These are phyloP conservation scores for Scutellospora calospora DNA, from an alignment of 371 early-diverging fungal species.

Conservation along the genomic window DNA sequence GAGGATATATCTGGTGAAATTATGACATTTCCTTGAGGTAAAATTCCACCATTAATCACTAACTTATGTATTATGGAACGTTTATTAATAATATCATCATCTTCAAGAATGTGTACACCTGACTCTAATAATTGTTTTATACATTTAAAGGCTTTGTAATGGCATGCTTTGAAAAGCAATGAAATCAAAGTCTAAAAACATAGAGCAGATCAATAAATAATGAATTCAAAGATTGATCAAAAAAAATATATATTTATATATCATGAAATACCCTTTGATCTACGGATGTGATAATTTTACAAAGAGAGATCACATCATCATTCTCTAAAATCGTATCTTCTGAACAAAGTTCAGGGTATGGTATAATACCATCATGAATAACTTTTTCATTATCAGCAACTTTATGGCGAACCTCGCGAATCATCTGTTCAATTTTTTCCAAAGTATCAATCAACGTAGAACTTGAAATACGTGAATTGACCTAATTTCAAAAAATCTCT, in stretches of 20 bases:
- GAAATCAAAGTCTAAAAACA: constrained; percentile 56
- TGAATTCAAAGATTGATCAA: background rate
- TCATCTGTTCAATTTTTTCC: constrained; percentile 41
- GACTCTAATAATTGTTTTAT: constrained; percentile 56
- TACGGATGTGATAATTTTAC: constrained; percentile 37
- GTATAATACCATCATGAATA: too few relatives aligned
- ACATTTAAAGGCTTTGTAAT: constrained; percentile 58
- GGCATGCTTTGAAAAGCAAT: constrained; percentile 63
- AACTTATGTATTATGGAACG: constrained; percentile 71
- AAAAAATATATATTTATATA: background rate
- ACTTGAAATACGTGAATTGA: constrained; percentile 50
- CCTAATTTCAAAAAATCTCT: background rate
- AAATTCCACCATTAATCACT: constrained; percentile 57
- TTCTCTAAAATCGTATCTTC: constrained; percentile 4
- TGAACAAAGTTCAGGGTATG: too few relatives aligned
- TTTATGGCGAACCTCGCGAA: background rate
- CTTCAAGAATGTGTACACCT: constrained; percentile 53
- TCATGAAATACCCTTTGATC: too few relatives aligned
- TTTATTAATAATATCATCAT: constrained; percentile 67
- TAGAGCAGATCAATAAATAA: constrained; percentile 9
- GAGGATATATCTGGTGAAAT: background rate
- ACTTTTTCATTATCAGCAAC: background rate
- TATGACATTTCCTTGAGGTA: constrained; percentile 17
- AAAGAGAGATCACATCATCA: constrained; percentile 50
- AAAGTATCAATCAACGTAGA: constrained; percentile 29